These are phyloP conservation scores for Aspergillus fijiensis DNA, from an alignment of 2,329 filamentous ascomycete genomes.

Conservation along the genomic window DNA sequence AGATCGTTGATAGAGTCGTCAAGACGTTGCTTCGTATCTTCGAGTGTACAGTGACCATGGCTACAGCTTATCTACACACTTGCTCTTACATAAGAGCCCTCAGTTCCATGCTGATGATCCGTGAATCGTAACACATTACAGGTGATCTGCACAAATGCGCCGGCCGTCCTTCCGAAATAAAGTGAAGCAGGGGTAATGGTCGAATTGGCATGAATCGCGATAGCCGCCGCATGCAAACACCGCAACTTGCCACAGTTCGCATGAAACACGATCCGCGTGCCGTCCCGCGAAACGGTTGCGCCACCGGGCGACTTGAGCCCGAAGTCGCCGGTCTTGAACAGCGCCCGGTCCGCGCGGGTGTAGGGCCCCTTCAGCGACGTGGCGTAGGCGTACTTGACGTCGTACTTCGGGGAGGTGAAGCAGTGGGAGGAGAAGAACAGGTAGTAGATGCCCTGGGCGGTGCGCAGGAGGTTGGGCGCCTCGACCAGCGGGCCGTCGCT, in stretches of 20 bases:
- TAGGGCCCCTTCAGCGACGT: slow-evolving; percentile 38
- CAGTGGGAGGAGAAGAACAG: slow-evolving; percentile 63
- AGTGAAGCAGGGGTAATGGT: slow-evolving; percentile 5
- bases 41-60: no score
- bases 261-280: slow-evolving; percentile 32
- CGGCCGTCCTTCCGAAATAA: not conserved
- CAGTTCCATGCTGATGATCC: no score
- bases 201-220: slow-evolving; percentile 21
- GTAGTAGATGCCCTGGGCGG: slow-evolving; percentile 48
- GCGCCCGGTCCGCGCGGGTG: slow-evolving; percentile 27
- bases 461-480: slow-evolving; percentile 53
- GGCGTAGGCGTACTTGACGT: slow-evolving; percentile 59
- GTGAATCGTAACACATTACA: no score
- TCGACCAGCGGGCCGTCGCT: slow-evolving; percentile 62
- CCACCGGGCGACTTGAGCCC: slow-evolving; percentile 27
- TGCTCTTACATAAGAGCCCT: no score
- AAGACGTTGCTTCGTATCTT: no score
- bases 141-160: no score
- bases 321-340: slow-evolving; percentile 35
- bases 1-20: no score
- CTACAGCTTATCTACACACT: no score
- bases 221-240: slow-evolving; percentile 29
- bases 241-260: slow-evolving; percentile 24
- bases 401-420: slow-evolving; percentile 54
- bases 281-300: slow-evolving; percentile 26